A percentile compares a stretch with the other conserved stretches of the same genome.
These are phyloP conservation scores for Tephrocybe sp. DNA, from an alignment of 768 basidiomycete species.

Conservation along the genomic window DNA sequence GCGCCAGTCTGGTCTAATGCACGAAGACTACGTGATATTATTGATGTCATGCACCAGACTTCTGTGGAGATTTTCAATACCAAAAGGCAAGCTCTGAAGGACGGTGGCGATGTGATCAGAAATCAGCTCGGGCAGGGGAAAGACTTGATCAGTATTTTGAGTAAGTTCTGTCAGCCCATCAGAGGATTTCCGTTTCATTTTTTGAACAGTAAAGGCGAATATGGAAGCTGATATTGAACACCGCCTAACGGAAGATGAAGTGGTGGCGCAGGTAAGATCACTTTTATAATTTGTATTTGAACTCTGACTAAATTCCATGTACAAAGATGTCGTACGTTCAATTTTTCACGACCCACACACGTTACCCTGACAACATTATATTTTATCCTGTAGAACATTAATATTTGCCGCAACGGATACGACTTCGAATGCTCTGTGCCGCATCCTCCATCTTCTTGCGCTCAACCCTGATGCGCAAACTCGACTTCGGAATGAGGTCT, in stretches of 20 bases:
- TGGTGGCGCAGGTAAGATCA: slow-evolving; percentile 29
- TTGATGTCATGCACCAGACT: slow-evolving; percentile 29
- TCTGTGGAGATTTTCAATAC: slow-evolving; percentile 27
- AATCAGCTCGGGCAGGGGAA: slow-evolving; percentile 30
- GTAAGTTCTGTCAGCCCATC: slow-evolving; percentile 10
- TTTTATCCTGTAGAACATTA: slow-evolving; percentile 22
- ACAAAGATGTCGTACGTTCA: slow-evolving; percentile 16
- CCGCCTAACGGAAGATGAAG: slow-evolving; percentile 27
- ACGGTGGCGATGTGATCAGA: slow-evolving; percentile 27
- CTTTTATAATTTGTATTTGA: not conserved
- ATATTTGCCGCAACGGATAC: slow-evolving; percentile 36
- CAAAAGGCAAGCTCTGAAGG: slow-evolving; percentile 30
- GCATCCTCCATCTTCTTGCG: slow-evolving; percentile 28
- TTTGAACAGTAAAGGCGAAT: slow-evolving; percentile 29
- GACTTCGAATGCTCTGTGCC: slow-evolving; percentile 29
- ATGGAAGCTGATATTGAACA: slow-evolving; percentile 25
- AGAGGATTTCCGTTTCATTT: not conserved
- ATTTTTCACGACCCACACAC: no score
- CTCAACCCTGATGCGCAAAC: slow-evolving; percentile 30
- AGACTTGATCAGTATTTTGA: slow-evolving; percentile 27
- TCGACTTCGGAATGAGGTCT: slow-evolving; percentile 30
- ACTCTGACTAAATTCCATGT: not conserved
- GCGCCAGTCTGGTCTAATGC: slow-evolving; percentile 15
- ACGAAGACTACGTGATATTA: slow-evolving; percentile 24
- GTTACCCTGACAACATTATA: not conserved